A percentile compares a stretch with the other conserved stretches of the same genome.
phyloP scores from a whole-genome alignment of 352 stramenopile species.

The Blastocystis sp. region DNA sequence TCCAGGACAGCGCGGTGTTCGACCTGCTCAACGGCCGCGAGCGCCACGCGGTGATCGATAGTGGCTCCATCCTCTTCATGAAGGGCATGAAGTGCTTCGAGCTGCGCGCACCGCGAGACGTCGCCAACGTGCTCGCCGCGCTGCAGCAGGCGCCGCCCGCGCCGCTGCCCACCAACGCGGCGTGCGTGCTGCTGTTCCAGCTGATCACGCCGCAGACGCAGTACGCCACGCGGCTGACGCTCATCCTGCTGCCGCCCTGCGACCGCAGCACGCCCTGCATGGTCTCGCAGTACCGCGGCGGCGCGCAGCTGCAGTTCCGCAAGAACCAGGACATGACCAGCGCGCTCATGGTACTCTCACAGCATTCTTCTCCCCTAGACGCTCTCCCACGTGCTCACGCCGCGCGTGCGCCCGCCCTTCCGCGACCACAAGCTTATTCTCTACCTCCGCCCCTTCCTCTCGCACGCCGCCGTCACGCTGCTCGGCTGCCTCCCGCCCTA shows the following conservation, averaged over 20 bases:
- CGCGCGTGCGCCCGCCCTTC: constrained; percentile 24
- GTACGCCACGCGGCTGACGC: background rate
- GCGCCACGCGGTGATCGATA: constrained; percentile 20
- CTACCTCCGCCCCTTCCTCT: constrained; percentile 53
- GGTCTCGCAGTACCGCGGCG: background rate
- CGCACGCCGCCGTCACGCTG: background rate
- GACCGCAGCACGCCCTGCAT: constrained; percentile 1
- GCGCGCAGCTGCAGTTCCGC: background rate
- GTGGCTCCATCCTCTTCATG: constrained; percentile 53
- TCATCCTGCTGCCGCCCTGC: constrained; percentile 36
- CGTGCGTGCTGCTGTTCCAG: constrained; percentile 12
- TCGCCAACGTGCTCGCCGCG: background rate
- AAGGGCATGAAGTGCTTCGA: constrained; percentile 51
- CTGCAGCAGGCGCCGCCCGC: background rate
- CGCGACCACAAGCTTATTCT: constrained; percentile 53
- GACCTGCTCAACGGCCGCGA: constrained; percentile 1
- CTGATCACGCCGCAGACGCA: background rate
- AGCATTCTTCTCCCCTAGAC: background rate
- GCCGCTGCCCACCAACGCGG: background rate
- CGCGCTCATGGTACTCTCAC: background rate
- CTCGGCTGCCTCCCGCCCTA: constrained; percentile 51
- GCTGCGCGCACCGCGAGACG: background rate
- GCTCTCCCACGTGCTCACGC: background rate
- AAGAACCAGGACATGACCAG: constrained; percentile 4
- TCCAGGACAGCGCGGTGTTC: background rate